A percentile compares a stretch with the other conserved stretches of the same genome.
phyloP scores from a whole-genome alignment of 352 stramenopile genomes.

The Phytophthora hybrid region DNA sequence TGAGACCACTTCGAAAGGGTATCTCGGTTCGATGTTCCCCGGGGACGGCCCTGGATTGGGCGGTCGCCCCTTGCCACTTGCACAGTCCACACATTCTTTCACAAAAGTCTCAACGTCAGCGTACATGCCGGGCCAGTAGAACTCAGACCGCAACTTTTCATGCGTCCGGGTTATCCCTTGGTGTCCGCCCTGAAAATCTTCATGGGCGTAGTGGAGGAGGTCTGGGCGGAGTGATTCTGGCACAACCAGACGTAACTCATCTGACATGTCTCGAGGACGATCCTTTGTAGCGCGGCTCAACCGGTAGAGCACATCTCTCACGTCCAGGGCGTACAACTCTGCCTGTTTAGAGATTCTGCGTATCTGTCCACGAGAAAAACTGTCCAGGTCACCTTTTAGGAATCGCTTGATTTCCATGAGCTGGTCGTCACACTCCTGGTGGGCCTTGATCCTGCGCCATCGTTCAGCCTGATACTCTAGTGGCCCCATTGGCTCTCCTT shows the following conservation, averaged over 20 bases:
- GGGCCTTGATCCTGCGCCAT: too few relatives aligned
- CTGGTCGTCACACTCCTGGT: too few relatives aligned
- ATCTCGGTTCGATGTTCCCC: constrained; percentile 2
- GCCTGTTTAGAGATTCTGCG: background rate
- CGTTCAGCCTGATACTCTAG: too few relatives aligned
- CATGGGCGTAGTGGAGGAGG: background rate
- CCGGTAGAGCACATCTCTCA: background rate
- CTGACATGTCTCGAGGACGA: background rate
- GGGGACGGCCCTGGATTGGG: constrained; percentile 1
- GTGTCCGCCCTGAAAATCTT: background rate
- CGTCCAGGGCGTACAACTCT: background rate
- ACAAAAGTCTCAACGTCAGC: background rate
- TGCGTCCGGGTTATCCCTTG: background rate
- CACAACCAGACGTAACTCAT: background rate
- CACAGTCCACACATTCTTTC: background rate
- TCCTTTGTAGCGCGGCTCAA: background rate
- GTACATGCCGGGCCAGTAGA: background rate
- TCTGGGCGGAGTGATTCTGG: background rate
- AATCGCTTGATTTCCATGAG: background rate
- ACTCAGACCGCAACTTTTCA: background rate
- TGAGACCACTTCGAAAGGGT: constrained; percentile 16
- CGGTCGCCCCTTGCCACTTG: background rate
- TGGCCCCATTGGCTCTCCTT: too few relatives aligned
- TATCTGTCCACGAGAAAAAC: background rate
- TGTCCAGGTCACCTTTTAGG: background rate